Conservation (phyloP, 1,284 basidiomycete genomes). For the Nidula niveotomentosa region DNA sequence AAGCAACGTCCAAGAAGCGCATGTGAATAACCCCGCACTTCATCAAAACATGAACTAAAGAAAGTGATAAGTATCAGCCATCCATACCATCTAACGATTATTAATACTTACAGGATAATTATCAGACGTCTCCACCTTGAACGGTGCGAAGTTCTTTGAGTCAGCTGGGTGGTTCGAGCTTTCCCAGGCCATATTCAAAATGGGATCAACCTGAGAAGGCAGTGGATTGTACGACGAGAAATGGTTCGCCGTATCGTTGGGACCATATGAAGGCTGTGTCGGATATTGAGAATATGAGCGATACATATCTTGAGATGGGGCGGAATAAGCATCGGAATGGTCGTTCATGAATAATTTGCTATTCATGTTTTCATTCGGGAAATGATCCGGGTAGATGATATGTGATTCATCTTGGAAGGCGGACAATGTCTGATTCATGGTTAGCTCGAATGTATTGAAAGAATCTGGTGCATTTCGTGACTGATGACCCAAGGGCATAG, state of each 20-base stretch:
- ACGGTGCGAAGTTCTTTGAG: too few species aligned
- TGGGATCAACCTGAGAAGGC: constrained; percentile 20
- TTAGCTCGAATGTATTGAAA: constrained; percentile 29
- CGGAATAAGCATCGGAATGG: constrained; percentile 9
- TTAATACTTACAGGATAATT: too few species aligned
- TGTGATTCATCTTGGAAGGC: constrained; percentile 28
- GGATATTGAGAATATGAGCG: constrained; percentile 11
- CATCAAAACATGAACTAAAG: too few species aligned
- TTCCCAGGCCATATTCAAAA: constrained; percentile 20
- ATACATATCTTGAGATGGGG: constrained; percentile 11
- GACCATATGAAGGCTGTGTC: constrained; percentile 4
- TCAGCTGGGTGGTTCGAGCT: constrained; percentile 10
- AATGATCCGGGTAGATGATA: constrained; percentile 10
- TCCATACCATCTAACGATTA: too few species aligned
- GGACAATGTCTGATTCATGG: constrained; percentile 25
- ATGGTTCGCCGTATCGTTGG: constrained; percentile 12
- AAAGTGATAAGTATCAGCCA: too few species aligned
- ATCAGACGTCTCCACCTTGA: too few species aligned
- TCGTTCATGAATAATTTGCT: constrained; percentile 3
- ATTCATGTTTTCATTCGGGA: background rate
- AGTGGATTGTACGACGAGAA: constrained; percentile 16
- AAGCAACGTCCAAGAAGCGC: too few species aligned
- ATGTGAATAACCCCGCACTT: too few species aligned
- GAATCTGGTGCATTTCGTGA: constrained; percentile 16
- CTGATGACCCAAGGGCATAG: constrained; percentile 9